Evolutionary conservation across 2,329 filamentous ascomycete genomes (phyloP).

Genomic region (Pestalotiopsis sp.): DNA sequence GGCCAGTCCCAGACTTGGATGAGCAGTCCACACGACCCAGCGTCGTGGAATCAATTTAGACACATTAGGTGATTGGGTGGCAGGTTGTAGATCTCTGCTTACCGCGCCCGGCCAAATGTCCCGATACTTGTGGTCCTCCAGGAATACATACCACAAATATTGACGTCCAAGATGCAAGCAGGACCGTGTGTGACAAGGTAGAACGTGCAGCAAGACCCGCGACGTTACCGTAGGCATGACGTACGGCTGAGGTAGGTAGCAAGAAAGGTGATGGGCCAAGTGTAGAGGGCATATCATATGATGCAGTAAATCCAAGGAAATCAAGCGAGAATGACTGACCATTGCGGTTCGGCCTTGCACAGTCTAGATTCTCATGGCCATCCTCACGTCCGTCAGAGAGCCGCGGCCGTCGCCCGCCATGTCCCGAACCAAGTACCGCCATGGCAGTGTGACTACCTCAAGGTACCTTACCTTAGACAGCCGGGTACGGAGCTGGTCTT

Average conservation of each 20-base stretch:
- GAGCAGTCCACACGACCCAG: no score
- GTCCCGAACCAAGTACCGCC: neutral
- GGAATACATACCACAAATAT: neutral
- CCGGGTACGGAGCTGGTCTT: neutral
- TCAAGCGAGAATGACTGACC: neutral
- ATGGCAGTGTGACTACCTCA: neutral
- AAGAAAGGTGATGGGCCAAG: neutral
- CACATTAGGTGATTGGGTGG: neutral
- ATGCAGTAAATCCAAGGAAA: neutral
- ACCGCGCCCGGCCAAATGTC: neutral
- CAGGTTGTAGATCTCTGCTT: neutral
- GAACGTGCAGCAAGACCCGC: neutral
- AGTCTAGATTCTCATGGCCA: neutral
- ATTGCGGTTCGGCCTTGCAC: neutral
- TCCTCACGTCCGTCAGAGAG: neutral
- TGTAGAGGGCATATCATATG: neutral
- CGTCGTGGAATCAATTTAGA: neutral
- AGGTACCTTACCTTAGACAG: neutral
- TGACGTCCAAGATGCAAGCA: neutral
- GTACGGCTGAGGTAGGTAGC: neutral
- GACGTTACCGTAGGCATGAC: neutral
- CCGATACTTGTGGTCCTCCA: neutral
- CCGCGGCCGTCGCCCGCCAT: neutral
- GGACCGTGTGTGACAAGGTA: neutral
- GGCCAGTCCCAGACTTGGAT: neutral